Conservation (phyloP, 306 rosid species). For the Corylus heterophylla region DNA sequence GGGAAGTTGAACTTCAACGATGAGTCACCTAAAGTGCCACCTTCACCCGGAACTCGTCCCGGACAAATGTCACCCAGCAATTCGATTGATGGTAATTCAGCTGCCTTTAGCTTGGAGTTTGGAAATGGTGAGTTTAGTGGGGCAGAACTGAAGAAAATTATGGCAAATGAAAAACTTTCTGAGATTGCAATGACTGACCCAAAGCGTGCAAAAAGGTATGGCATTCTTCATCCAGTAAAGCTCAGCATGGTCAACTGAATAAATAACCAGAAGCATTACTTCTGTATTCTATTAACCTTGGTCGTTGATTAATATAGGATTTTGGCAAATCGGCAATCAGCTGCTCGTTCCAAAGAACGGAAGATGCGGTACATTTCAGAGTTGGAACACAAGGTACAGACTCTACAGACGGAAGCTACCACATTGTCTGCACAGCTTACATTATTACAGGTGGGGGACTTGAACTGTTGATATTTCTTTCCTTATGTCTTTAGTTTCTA, state of each 20-base stretch:
- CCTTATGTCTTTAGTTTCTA: not conserved
- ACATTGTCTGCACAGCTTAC: constrained; percentile 92
- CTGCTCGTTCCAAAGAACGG: constrained; percentile 93
- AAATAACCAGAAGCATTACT: not conserved
- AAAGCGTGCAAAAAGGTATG: constrained; percentile 89
- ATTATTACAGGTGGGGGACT: constrained; percentile 64
- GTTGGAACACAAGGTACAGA: constrained; percentile 93
- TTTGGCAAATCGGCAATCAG: constrained; percentile 92
- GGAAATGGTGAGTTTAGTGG: constrained; percentile 95
- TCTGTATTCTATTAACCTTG: constrained; percentile 7
- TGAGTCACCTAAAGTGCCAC: constrained; percentile 65
- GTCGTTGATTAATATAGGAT: constrained; percentile 48
- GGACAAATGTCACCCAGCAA: constrained; percentile 61
- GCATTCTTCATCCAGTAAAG: not conserved
- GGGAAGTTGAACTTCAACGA: constrained; percentile 76
- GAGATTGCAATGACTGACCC: constrained; percentile 92
- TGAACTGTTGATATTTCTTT: constrained; percentile 5
- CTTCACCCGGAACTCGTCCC: constrained; percentile 55
- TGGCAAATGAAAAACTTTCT: constrained; percentile 93
- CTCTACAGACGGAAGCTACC: constrained; percentile 93
- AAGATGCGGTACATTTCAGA: constrained; percentile 94
- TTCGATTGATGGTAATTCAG: constrained; percentile 54
- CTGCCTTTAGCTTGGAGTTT: constrained; percentile 86
- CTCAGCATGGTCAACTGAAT: not conserved
- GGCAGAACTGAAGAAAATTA: constrained; percentile 89